These are phyloP conservation scores for Globisporangium nodosum DNA, from an alignment of 352 stramenopile genomes.

Conservation along the genomic window DNA sequence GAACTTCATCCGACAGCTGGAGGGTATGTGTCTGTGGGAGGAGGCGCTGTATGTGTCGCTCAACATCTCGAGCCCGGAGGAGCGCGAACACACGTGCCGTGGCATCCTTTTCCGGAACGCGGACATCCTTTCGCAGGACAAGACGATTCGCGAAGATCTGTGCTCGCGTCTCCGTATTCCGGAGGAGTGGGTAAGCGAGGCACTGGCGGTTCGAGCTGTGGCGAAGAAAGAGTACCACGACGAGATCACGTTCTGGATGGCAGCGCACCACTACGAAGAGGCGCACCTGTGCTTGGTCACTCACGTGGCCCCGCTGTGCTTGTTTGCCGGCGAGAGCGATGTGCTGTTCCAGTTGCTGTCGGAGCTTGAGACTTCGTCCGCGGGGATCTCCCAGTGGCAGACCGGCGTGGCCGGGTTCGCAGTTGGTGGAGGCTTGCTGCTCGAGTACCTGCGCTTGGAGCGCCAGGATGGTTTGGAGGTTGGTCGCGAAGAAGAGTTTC, in stretches of 20 bases:
- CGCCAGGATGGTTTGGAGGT: constrained; percentile 47
- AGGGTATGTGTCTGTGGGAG: constrained; percentile 56
- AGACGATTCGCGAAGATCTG: constrained; percentile 39
- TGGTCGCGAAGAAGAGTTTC: constrained; percentile 47
- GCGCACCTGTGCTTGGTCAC: constrained; percentile 57
- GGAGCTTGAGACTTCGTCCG: constrained; percentile 48
- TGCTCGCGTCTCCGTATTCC: constrained; percentile 44
- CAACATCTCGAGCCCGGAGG: constrained; percentile 51
- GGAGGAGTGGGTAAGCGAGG: constrained; percentile 63
- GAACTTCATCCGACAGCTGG: constrained; percentile 77
- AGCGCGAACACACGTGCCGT: constrained; percentile 55
- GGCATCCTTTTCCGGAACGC: constrained; percentile 63
- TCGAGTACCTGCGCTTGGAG: constrained; percentile 72
- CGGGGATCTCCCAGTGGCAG: constrained; percentile 63
- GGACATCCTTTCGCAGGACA: constrained; percentile 36
- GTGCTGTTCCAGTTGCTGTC: constrained; percentile 44
- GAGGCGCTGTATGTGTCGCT: constrained; percentile 76
- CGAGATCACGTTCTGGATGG: constrained; percentile 75
- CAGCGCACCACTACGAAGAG: constrained; percentile 46
- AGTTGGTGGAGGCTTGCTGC: constrained; percentile 50
- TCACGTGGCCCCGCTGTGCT: constrained; percentile 45
- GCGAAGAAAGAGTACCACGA: constrained; percentile 43
- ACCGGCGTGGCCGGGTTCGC: constrained; percentile 36
- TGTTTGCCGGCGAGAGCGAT: constrained; percentile 64
- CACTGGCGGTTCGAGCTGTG: constrained; percentile 49